A percentile compares a stretch with the other conserved stretches of the same genome.
phyloP scores from a whole-genome alignment of 805 yeast species.

The Lipomyces kockii region DNA sequence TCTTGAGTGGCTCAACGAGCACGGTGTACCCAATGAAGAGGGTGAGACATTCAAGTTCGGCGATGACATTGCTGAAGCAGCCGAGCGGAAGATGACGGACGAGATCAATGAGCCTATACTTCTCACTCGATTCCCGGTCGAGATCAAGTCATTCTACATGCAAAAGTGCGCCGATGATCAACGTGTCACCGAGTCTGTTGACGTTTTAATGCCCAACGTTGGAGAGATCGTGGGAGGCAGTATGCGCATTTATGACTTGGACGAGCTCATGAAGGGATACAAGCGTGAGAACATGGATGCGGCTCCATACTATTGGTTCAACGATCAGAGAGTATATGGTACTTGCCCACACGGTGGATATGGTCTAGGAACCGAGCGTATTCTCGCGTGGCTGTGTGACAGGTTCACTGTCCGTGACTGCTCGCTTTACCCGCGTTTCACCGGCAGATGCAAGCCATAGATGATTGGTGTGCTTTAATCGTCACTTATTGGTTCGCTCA shows the following conservation, averaged over 20 bases:
- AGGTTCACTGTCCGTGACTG: conserved; percentile 98
- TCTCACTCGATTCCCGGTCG: conserved; percentile 93
- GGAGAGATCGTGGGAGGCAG: conserved; percentile 99
- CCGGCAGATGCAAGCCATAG: conserved; percentile 97
- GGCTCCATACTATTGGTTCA: conserved; percentile 91
- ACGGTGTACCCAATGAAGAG: conserved; percentile 91
- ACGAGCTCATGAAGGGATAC: conserved; percentile 87
- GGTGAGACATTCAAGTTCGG: conserved; percentile 93
- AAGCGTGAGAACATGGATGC: conserved; percentile 88
- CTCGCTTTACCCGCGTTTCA: conserved; percentile 94
- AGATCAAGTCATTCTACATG: conserved; percentile 98
- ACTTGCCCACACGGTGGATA: conserved; percentile 99
- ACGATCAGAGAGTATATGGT: conserved; percentile 95
- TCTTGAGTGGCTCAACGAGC: conserved; percentile 93
- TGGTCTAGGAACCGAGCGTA: conserved; percentile 97
- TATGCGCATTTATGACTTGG: conserved; percentile 86
- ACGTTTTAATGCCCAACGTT: conserved; percentile 97
- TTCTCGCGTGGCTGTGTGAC: conserved; percentile 97
- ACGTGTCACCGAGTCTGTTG: conserved; percentile 97
- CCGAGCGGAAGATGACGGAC: conserved; percentile 98
- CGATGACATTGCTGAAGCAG: conserved; percentile 99
- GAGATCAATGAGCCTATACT: conserved; percentile 90
- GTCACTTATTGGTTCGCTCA: neutral
- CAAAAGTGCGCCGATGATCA: conserved; percentile 86
- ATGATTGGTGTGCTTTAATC: neutral